Conservation (phyloP, 768 basidiomycete species). For the Lentinula raphanica region DNA sequence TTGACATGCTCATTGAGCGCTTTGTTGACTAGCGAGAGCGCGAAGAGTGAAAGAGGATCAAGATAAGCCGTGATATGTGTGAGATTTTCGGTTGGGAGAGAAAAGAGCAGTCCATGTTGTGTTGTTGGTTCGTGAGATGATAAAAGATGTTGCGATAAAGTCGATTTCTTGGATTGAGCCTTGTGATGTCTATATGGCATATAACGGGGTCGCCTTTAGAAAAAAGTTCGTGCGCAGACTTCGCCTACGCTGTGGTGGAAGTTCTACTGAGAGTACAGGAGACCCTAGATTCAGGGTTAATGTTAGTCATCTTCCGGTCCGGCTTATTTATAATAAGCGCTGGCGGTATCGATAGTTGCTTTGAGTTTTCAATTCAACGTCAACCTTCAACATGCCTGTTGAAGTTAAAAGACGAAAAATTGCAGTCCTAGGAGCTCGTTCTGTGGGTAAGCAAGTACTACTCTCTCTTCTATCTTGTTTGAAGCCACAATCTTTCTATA, state of each 20-base stretch:
- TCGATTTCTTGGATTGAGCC: not conserved
- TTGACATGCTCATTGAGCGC: slow-evolving; percentile 59
- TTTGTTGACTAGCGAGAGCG: slow-evolving; percentile 49
- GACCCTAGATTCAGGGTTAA: not conserved
- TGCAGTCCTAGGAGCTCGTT: slow-evolving; percentile 80
- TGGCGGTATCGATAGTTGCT: not conserved
- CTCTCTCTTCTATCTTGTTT: slow-evolving; percentile 11
- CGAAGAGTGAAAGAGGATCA: slow-evolving; percentile 54
- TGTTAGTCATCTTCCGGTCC: too few relatives aligned
- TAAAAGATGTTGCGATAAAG: not conserved
- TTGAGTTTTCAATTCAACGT: too few relatives aligned
- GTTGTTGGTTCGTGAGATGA: not conserved
- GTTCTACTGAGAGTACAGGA: not conserved
- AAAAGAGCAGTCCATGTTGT: slow-evolving; percentile 3
- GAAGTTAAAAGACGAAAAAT: slow-evolving; percentile 54
- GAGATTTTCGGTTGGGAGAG: slow-evolving; percentile 65
- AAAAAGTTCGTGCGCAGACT: not conserved
- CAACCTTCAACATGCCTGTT: slow-evolving; percentile 4
- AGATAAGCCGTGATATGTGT: slow-evolving; percentile 73
- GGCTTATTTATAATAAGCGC: too few relatives aligned
- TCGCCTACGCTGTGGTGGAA: not conserved
- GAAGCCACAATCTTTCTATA: slow-evolving; percentile 29
- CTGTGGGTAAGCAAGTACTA: slow-evolving; percentile 61
- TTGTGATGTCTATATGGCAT: slow-evolving; percentile 1
- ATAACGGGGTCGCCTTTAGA: not conserved